Base-by-base conservation (phyloP, 1,284 basidiomycete species). In the Mycosarcoma maydis region DNA sequence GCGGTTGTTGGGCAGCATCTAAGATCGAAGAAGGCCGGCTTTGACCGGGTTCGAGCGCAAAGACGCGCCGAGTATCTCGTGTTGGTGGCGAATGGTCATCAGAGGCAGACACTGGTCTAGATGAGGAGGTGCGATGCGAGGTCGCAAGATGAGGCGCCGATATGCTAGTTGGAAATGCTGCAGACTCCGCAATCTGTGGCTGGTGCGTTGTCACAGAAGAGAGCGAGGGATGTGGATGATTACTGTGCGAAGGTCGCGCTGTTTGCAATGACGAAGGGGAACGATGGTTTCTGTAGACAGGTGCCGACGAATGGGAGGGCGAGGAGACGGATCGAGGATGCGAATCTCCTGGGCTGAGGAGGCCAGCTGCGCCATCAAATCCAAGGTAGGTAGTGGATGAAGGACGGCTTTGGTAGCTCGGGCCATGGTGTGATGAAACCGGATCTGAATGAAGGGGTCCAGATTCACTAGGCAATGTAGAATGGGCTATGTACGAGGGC, bases 321-420 rank as follows among this genome's bases (percentile, higher is more conserved):
- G 61, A 61, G 8, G 54, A 26, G 10, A 33, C 44, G 3, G 50
- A 47, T 14, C 62, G 53, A 10, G 48, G n/a, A 19, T 56, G 58
- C 9, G 58, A 33, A n/a, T 71, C 51, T 2, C 57, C 61, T 23
- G 61, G 61, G 29, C 61, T 66, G 8, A 71, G 51, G 2, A 71
- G 54, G 13, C 61, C 68, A 14, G 49, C 40, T 11, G 68, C 61
- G 16, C 68, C 68, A 30, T 71, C 68, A 29, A 71, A 71, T 38
- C 53, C 61, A 8, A 71, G 52, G 23, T 71, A 71, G n/a, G 61
- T 65, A 1, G 61, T 61, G 11, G 61, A 70, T 4, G 67, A 70
- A 4, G 67, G 67, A 10, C 67, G 51, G 16, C 42, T 36, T 13
- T 49, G 52, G 24, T 38, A 8, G 7, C 13, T 30, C 6, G 52